Base-by-base conservation (phyloP, 331 rosid species). In the Quercus phellos region DNA sequence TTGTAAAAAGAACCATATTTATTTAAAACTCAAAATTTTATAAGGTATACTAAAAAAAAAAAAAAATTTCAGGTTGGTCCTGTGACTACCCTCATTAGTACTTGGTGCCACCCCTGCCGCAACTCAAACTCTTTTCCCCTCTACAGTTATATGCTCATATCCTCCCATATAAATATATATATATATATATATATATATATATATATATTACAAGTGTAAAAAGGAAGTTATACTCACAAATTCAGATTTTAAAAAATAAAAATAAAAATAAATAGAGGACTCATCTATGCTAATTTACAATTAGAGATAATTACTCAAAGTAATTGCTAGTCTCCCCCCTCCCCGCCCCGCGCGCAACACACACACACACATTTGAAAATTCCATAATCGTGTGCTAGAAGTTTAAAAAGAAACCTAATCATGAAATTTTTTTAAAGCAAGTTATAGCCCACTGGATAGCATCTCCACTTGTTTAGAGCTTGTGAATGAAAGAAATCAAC, bases 391-490 rank as follows among this genome's bases (percentile, higher is more conserved):
- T 32, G 24, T 21, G 35, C 18, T 66, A 32, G 71, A 34, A 66
- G 26, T 19, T 66, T 24, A 60, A 27, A 60, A 16, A 38, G 18
- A 34, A 22, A 5, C 27, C 35, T 34, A 66, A 66, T 66, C 26
- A 18, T 38, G 51, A n/a, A 21, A 3, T 7, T 4, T 12, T 10
- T 21, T 59, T 9, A 13, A 59, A 4, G 6, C 18, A 11, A 59
- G 9, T 1, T 35, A 7, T 26, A 24, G 9, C 32, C 67, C 26
- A 11, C 67, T 0, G 99, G 99, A 80, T 95, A 93, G 88, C 93
- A 93, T 55, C 98, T 96, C 99, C 97, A 93, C 70, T 96, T 90
- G 79, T 89, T 93, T 67, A 95, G 70, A 80, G 97, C 97, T 96
- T 90, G 91, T 75, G 75, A 32, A 73, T 43, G 60, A 76, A 61